Evolutionary conservation across 1,139 yeast species (phyloP).

Genomic region (Yamadazyma aaseri): DNA sequence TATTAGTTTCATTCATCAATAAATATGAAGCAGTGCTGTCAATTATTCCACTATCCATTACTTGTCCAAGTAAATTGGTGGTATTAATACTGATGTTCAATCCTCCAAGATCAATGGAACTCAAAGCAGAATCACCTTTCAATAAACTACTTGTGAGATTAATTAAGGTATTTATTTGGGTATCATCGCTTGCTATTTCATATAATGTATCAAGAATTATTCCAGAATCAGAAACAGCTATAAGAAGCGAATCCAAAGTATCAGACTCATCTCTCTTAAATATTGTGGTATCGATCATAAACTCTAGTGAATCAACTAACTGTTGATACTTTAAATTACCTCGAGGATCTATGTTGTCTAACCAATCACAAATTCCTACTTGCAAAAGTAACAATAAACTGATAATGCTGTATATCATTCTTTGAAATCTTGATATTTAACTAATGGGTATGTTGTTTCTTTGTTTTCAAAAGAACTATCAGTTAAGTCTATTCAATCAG

Average conservation of each 20-base stretch:
- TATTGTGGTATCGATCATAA: constrained; percentile 10
- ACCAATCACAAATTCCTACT: constrained; percentile 9
- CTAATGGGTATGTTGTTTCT: too few species aligned
- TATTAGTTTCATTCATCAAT: constrained; percentile 29
- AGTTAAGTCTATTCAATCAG: too few species aligned
- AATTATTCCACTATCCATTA: constrained; percentile 27
- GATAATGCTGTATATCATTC: not conserved
- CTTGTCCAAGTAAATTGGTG: constrained; percentile 18
- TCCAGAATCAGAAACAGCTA: constrained; percentile 28
- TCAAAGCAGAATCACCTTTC: constrained; percentile 9
- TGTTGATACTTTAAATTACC: constrained; percentile 12
- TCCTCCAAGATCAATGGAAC: constrained; percentile 15
- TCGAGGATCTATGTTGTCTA: constrained; percentile 13
- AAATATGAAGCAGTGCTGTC: constrained; percentile 23
- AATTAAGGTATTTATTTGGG: constrained; percentile 23
- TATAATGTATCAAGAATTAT: constrained; percentile 28
- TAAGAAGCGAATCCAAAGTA: constrained; percentile 22
- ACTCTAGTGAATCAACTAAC: constrained; percentile 11
- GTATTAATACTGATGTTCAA: constrained; percentile 24
- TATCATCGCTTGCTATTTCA: constrained; percentile 25
- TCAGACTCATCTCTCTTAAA: constrained; percentile 19
- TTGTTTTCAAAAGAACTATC: too few species aligned
- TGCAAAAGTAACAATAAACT: not conserved
- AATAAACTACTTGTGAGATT: constrained; percentile 18
- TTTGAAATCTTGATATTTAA: too few species aligned